Base-by-base conservation (phyloP, 306 rosid genomes). In the Acacia acuminata region DNA sequence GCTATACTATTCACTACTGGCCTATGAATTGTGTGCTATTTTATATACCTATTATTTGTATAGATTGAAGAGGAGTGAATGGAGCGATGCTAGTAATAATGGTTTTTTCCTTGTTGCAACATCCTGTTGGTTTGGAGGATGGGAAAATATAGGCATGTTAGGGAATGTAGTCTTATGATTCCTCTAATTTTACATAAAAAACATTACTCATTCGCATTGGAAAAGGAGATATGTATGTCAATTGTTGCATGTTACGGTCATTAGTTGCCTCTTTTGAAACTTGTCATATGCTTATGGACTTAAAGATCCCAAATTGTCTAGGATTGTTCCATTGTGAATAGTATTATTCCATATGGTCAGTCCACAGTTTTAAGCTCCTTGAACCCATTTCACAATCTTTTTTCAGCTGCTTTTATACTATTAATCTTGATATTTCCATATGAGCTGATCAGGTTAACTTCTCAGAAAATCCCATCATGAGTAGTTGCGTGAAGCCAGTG, bases 401-500 rank as follows among this genome's bases (percentile, higher is more conserved):
- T 25, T 68, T 61, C 32, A 63, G 36, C 36, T 72, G 43, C 30
- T 66, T 71, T 12, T 64, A 38, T 47, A 30, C 22, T 60, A 60
- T 20, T 70, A 65, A 82, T 32, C 25, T 64, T 64, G 4, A 1
- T 71, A 58, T 84, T 70, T 87, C n/a, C 44, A 70, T 71, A 17
- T 76, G 75, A 43, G 67, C 24, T 2, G 25, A 56, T 73, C 89
- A 92, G 97, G 91, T 94, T 27, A 85, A 73, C 8, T 90, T 89
- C 73, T 84, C 84, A 2, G 92, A 88, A 32, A 71, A 70, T 78
- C 77, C 88, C 82, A 86, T 92, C 34, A 86, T 88, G 98, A 94
- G 93, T 47, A 94, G 97, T 79, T 90, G 92, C 47, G 97, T 94
- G 83, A 92, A 82, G 88, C 93, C 98, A 17, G 75, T 81, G 78